Evolutionary conservation across 192 early-diverging fungal species (phyloP), one percentile per base, ranked within the genome.

Genomic region (Backusella morwellensis): DNA sequence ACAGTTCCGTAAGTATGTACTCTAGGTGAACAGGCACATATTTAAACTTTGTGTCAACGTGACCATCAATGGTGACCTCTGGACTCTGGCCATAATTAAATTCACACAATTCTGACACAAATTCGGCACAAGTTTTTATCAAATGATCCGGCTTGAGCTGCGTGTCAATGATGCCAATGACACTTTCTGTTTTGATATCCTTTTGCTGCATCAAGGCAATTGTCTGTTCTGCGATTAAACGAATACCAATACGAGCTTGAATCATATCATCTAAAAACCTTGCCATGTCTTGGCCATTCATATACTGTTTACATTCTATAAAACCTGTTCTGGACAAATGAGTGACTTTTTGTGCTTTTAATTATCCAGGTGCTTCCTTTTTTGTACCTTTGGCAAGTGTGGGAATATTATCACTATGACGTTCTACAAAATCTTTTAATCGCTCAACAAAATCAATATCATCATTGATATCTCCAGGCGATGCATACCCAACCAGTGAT

Each of bases 1-100:
- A 77, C 47, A 97, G 77, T 79, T 98, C 97, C 74, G 93, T 91
- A 29, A 96, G 87, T 34, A 98, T 97, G 77, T 98, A 98, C 82
- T 98, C 96, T 14, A 98, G 83, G 77, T 98, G 97, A 4, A 96
- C 95, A 35, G 92, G 92, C 9, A 98, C 92, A 85, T 98, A 98
- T 38, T 91, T 87, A 66, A 95, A 88, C 11, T 35, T 72, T 2
- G 92, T 91, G 67, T 94, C 89, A 5, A 78, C 81, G 70, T 93
- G 86, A 4, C 93, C 92, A 81, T 89, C 87, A 36, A 96, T 82
- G 15, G 86, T 81, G 50, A 90, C 92, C 2, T 90, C 86, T 7
- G 97, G 97, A 5, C 90, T 85, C 7, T 91, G 81, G 38, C 93
- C 94, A 82, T 97, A 99, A 86, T 99, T 94, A 77, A 96, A 81